A percentile compares a stretch with the other conserved stretches of the same genome.
Evolutionary conservation across 2,329 filamentous ascomycete genomes (phyloP).

Genomic region (Setomelanomma holmii): DNA sequence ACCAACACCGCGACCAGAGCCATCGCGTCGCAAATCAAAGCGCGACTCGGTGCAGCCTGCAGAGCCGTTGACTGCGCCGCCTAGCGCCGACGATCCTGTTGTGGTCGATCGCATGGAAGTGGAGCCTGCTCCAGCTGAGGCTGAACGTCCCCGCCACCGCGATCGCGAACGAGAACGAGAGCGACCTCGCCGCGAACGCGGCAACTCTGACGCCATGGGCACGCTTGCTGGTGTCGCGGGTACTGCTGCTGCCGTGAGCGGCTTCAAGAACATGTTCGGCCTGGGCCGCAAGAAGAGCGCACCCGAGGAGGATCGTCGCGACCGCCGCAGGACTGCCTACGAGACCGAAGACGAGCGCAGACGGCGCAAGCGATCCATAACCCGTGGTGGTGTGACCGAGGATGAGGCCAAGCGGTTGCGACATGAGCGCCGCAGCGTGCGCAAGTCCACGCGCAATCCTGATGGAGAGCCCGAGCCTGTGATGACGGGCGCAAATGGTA

Average conservation of each 20-base stretch:
- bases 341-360: constrained; percentile 47
- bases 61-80: constrained; percentile 45
- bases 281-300: constrained; percentile 45
- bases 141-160: constrained; percentile 50
- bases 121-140: constrained; percentile 55
- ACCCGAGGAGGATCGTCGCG: constrained; percentile 39
- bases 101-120: constrained; percentile 49
- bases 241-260: constrained; percentile 55
- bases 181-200: constrained; percentile 56
- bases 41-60: constrained; percentile 46
- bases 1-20: constrained; percentile 41
- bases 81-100: constrained; percentile 53
- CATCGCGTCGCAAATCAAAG: constrained; percentile 52
- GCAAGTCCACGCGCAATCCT: constrained; percentile 29
- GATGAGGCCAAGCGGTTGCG: constrained; percentile 47
- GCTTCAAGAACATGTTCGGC: constrained; percentile 63
- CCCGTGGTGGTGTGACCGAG: constrained; percentile 42
- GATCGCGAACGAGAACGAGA: constrained; percentile 40
- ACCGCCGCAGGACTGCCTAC: constrained; percentile 42
- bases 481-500: constrained; percentile 38
- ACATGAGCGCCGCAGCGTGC: constrained; percentile 46
- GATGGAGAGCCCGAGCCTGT: constrained; percentile 35
- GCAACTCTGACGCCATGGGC: constrained; percentile 69
- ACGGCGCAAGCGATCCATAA: constrained; percentile 48
- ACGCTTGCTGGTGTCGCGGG: constrained; percentile 38